Evolutionary conservation across 129 eudicot genomes (phyloP).

Genomic region (Flaveria sonorensis): DNA sequence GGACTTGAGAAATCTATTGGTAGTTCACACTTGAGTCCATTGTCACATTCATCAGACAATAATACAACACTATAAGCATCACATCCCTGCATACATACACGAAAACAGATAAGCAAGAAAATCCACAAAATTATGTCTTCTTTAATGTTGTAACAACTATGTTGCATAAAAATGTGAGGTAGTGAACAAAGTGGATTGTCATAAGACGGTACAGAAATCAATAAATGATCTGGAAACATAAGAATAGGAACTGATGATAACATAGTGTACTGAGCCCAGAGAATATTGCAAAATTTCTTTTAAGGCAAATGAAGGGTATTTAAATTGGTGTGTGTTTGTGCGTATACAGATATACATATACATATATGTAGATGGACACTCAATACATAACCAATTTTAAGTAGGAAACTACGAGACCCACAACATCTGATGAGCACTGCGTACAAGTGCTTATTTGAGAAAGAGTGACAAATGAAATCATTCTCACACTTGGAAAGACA

Average conservation of each 20-base stretch:
- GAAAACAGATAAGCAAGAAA: background rate
- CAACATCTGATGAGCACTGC: too few relatives aligned
- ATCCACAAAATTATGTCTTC: background rate
- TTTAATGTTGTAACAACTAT: background rate
- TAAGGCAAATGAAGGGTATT: conserved; percentile 1
- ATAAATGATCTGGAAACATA: conserved; percentile 25
- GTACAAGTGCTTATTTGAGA: too few relatives aligned
- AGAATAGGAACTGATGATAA: conserved; percentile 24
- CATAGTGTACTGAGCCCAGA: background rate
- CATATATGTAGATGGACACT: conserved; percentile 10
- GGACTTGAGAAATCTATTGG: conserved; percentile 36
- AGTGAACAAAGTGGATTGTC: background rate
- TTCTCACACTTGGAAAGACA: background rate
- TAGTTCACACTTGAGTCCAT: conserved; percentile 37
- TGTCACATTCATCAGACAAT: conserved; percentile 56
- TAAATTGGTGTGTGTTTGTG: background rate
- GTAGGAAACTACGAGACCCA: background rate
- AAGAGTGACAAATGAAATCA: too few relatives aligned
- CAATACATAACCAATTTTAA: background rate
- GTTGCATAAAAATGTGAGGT: background rate
- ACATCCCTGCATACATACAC: conserved; percentile 51
- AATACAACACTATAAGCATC: conserved; percentile 50
- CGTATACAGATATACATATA: background rate
- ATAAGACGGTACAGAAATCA: conserved; percentile 29
- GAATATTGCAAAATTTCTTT: background rate